phyloP scores from a whole-genome alignment of 306 rosid genomes.

The Lotus japonicus region DNA sequence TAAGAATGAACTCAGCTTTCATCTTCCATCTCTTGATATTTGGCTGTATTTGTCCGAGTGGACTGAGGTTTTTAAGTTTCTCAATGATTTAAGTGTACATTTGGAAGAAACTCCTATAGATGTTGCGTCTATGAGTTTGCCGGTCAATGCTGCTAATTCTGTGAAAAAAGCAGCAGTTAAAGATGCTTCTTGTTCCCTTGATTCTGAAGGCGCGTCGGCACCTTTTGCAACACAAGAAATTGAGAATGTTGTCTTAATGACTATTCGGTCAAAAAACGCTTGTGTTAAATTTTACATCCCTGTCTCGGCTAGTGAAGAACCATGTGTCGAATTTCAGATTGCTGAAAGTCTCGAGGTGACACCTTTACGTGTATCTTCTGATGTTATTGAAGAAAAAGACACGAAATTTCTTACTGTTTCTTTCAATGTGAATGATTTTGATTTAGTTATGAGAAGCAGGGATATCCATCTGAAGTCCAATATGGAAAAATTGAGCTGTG shows the following conservation, averaged over 20 bases:
- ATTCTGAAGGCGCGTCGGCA: slow-evolving; percentile 29
- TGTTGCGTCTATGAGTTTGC: slow-evolving; percentile 22
- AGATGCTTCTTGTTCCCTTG: slow-evolving; percentile 20
- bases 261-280: slow-evolving; percentile 40
- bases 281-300: slow-evolving; percentile 61
- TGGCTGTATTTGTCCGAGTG: slow-evolving; percentile 76
- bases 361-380: slow-evolving; percentile 33
- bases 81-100: slow-evolving; percentile 32
- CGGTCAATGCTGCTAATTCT: slow-evolving; percentile 22
- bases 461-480: slow-evolving; percentile 39
- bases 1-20: slow-evolving; percentile 40
- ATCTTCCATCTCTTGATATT: slow-evolving; percentile 62
- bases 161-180: slow-evolving; percentile 13
- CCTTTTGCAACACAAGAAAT: slow-evolving; percentile 28
- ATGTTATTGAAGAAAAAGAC: slow-evolving; percentile 34
- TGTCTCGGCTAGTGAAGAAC: slow-evolving; percentile 39
- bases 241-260: slow-evolving; percentile 30
- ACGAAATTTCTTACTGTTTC: slow-evolving; percentile 40
- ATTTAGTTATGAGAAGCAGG: slow-evolving; percentile 32
- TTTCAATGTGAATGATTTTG: slow-evolving; percentile 42
- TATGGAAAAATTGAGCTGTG: slow-evolving; percentile 58
- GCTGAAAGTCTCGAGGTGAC: slow-evolving; percentile 25
- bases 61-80: slow-evolving; percentile 47
- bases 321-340: slow-evolving; percentile 28
- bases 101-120: slow-evolving; percentile 21